A percentile compares a stretch with the other conserved stretches of the same genome.
Evolutionary conservation across 495 filamentous ascomycete species (phyloP).

Genomic region (Neurospora sublineolata): DNA sequence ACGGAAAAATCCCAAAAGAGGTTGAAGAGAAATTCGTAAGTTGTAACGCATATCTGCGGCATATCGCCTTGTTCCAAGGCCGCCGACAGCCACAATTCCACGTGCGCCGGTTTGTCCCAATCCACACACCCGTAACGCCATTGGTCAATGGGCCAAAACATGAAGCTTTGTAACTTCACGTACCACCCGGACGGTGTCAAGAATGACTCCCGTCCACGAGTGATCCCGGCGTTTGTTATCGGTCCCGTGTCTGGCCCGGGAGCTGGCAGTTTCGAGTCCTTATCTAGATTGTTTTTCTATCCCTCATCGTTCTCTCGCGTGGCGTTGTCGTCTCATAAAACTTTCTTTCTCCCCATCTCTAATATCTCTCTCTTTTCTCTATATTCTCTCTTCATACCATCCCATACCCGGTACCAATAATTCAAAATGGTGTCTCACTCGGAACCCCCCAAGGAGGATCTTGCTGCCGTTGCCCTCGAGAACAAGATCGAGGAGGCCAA

Average conservation of each 20-base stretch:
- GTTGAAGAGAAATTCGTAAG: neutral
- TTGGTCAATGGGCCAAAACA: conserved; percentile 24
- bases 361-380: neutral
- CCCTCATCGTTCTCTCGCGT: neutral
- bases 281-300: neutral
- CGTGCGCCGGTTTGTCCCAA: neutral
- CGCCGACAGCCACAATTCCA: neutral
- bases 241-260: neutral
- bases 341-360: neutral
- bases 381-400: conserved; percentile 3
- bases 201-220: neutral
- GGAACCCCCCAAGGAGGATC: conserved; percentile 17
- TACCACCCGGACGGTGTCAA: neutral
- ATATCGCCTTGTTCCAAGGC: neutral
- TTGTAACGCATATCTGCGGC: neutral
- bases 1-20: neutral
- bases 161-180: neutral
- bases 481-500: conserved; percentile 26
- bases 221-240: neutral
- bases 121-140: neutral
- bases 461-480: conserved; percentile 32
- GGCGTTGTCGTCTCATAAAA: neutral
- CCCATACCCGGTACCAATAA: neutral
- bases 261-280: neutral
- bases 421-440: conserved; percentile 10